Evolutionary conservation across 345 rosid species (phyloP).

Genomic region (Arabis hirsuta): DNA sequence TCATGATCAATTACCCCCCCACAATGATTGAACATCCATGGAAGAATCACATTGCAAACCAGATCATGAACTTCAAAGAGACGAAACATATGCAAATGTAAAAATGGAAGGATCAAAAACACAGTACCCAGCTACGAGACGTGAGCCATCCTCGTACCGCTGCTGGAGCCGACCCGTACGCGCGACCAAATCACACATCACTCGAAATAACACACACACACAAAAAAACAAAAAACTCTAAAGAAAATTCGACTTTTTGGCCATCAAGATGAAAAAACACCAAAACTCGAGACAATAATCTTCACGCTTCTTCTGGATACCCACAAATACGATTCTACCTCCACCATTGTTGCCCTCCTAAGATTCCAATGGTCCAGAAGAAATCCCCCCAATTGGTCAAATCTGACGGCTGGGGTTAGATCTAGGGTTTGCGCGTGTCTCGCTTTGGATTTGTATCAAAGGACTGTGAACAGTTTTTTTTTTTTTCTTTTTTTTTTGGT

Average conservation of each 20-base stretch:
- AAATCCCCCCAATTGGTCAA: constrained; percentile 34
- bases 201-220: background rate
- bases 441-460: constrained; percentile 22
- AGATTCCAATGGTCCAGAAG: constrained; percentile 43
- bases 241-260: constrained; percentile 31
- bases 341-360: constrained; percentile 43
- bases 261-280: constrained; percentile 33
- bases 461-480: constrained; percentile 1
- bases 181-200: constrained; percentile 92
- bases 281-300: constrained; percentile 33
- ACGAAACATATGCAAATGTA: background rate
- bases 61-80: constrained; percentile 20
- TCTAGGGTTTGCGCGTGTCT: constrained; percentile 38
- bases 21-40: background rate
- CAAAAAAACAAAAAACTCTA: constrained; percentile 11
- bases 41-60: constrained; percentile 20
- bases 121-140: constrained; percentile 92
- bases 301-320: constrained; percentile 43
- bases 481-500: background rate
- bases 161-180: constrained; percentile 99
- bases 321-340: constrained; percentile 41
- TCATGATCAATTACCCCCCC: constrained; percentile 18
- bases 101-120: background rate
- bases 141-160: constrained; percentile 85
- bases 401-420: constrained; percentile 48